Percentiles rank a stretch among this genome's conserved stretches.
Conservation (phyloP, 805 yeast genomes). For the Starmerella bombi region DNA sequence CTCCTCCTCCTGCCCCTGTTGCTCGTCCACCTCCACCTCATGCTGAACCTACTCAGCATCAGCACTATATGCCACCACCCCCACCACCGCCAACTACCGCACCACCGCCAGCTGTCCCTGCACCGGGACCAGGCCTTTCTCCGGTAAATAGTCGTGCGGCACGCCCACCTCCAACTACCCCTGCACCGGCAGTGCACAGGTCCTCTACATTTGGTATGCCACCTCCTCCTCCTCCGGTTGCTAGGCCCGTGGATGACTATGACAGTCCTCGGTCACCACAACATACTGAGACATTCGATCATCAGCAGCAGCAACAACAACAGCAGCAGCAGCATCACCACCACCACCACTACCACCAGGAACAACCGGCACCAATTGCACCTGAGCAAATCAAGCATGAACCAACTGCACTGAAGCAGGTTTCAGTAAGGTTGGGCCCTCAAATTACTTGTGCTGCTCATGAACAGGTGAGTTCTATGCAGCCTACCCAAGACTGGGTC, state of each 20-base stretch:
- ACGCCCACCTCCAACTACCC: constrained; percentile 9
- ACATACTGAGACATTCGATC: no score
- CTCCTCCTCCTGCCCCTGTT: constrained; percentile 2
- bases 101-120: constrained; percentile 1
- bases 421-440: constrained; percentile 40
- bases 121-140: not conserved
- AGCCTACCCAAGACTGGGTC: constrained; percentile 1
- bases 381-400: constrained; percentile 32
- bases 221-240: constrained; percentile 22
- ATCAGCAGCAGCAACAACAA: constrained; percentile 10
- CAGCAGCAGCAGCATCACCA: constrained; percentile 7
- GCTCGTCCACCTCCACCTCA: constrained; percentile 3
- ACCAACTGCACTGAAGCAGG: constrained; percentile 38
- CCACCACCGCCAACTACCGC: constrained; percentile 4
- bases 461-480: not conserved
- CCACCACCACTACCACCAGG: constrained; percentile 23
- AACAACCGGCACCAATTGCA: constrained; percentile 18
- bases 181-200: constrained; percentile 1
- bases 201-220: constrained; percentile 11
- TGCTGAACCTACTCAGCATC: constrained; percentile 4
- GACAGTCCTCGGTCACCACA: constrained; percentile 1
- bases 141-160: not conserved
- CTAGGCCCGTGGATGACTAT: constrained; percentile 6
- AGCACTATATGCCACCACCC: constrained; percentile 2
- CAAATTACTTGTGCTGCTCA: constrained; percentile 33